phyloP scores from a whole-genome alignment of 495 filamentous ascomycete species.

The Emericellopsis terricola region DNA sequence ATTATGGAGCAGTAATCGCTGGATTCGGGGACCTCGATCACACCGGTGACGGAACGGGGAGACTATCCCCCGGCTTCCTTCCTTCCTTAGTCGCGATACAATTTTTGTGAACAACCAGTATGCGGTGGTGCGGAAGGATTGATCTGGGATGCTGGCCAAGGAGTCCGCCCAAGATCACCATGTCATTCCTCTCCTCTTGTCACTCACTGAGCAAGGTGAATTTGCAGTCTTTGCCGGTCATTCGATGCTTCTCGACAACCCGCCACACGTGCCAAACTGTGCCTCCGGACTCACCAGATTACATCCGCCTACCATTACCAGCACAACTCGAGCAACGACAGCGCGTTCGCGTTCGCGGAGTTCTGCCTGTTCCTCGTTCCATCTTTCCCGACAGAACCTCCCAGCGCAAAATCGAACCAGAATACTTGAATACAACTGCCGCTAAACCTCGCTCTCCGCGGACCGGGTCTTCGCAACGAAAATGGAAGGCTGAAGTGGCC shows the following conservation, averaged over 20 bases:
- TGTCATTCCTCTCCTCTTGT: neutral
- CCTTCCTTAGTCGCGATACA: too few species aligned
- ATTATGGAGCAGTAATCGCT: too few species aligned
- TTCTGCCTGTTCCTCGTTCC: conserved; percentile 24
- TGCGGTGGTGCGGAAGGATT: too few species aligned
- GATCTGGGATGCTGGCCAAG: too few species aligned
- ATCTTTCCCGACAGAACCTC: conserved; percentile 20
- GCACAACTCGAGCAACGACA: conserved; percentile 20
- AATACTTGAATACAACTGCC: conserved; percentile 12
- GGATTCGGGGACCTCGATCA: too few species aligned
- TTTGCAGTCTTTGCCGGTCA: neutral
- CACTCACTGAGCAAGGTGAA: neutral
- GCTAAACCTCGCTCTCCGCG: conserved; percentile 11
- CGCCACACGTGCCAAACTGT: conserved; percentile 5
- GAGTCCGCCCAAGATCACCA: neutral
- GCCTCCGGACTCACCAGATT: conserved; percentile 27
- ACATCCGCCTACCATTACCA: conserved; percentile 25
- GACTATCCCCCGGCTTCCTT: too few species aligned
- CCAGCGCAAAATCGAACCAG: conserved; percentile 11
- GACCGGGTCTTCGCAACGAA: conserved; percentile 8
- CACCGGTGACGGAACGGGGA: too few species aligned
- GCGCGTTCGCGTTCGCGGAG: conserved; percentile 17
- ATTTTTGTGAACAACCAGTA: too few species aligned
- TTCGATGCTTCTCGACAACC: conserved; percentile 4
- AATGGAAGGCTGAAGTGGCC: conserved; percentile 17